A percentile compares a stretch with the other conserved stretches of the same genome.
Conservation (phyloP, 768 basidiomycete species). For the Harrya chromipes region DNA sequence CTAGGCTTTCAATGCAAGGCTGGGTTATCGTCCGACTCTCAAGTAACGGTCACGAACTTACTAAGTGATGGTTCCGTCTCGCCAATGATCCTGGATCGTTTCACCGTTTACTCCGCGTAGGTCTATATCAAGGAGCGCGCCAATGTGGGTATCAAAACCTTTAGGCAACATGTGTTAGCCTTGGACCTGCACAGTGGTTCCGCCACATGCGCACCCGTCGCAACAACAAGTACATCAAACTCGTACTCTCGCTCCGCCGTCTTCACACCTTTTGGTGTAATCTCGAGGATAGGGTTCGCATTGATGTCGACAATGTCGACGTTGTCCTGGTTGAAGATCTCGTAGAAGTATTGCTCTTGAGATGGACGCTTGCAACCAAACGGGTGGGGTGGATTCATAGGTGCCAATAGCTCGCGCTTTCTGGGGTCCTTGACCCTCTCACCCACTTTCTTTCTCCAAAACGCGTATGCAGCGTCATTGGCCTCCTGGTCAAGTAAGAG, state of each 20-base stretch:
- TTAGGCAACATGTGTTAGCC: too few species aligned
- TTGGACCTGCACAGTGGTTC: too few species aligned
- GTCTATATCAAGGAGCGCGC: conserved; percentile 6
- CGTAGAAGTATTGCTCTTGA: conserved; percentile 8
- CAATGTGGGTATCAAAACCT: conserved; percentile 6
- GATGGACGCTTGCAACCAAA: conserved; percentile 7
- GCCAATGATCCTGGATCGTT: conserved; percentile 13
- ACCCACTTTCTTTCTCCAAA: conserved; percentile 10
- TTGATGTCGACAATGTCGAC: conserved; percentile 14
- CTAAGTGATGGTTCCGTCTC: conserved; percentile 14
- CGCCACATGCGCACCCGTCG: neutral
- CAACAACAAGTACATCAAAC: conserved; percentile 9
- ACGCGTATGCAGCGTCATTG: conserved; percentile 4
- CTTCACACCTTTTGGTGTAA: conserved; percentile 7
- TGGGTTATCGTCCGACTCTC: too few species aligned
- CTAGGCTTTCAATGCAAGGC: neutral
- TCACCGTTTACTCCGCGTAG: conserved; percentile 5
- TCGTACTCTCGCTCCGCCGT: conserved; percentile 7
- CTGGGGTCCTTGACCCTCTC: neutral
- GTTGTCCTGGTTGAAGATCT: conserved; percentile 9
- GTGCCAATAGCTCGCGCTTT: conserved; percentile 5
- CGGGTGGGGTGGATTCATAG: conserved; percentile 1
- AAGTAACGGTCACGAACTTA: neutral
- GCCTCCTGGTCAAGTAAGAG: neutral
- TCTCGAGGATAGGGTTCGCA: conserved; percentile 5